These are phyloP conservation scores for Angomonas ambiguus DNA, from an alignment of 208 protist genomes.

Conservation along the genomic window DNA sequence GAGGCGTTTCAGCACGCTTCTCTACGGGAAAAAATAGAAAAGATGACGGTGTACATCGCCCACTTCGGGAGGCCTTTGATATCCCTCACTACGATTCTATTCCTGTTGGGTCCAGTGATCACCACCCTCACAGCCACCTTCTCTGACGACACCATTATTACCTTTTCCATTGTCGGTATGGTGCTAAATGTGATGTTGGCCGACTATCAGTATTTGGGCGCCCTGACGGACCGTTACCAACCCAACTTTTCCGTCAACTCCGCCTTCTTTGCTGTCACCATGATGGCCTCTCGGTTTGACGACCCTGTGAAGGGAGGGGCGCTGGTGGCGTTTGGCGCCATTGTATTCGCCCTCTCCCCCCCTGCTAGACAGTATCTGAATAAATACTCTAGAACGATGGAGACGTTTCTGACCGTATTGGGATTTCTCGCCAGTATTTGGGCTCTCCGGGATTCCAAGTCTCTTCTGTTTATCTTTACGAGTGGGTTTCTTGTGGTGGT, in stretches of 20 bases:
- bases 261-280: conserved; percentile 73
- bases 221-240: conserved; percentile 52
- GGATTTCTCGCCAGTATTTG: conserved; percentile 49
- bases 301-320: conserved; percentile 53
- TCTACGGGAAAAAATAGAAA: neutral
- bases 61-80: conserved; percentile 48
- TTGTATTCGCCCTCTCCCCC: conserved; percentile 84
- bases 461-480: conserved; percentile 59
- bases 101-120: conserved; percentile 76
- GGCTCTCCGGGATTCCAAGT: conserved; percentile 52
- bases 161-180: conserved; percentile 77
- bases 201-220: conserved; percentile 88
- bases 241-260: conserved; percentile 78
- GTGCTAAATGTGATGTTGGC: conserved; percentile 67
- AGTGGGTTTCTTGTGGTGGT: conserved; percentile 41
- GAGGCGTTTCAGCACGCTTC: neutral
- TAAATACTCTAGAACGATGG: conserved; percentile 45
- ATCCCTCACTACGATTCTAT: conserved; percentile 46
- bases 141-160: conserved; percentile 88
- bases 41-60: conserved; percentile 11
- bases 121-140: conserved; percentile 82
- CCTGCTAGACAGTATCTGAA: conserved; percentile 68
- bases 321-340: conserved; percentile 78
- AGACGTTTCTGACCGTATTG: conserved; percentile 61
- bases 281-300: conserved; percentile 82